Conservation (phyloP, 2,329 filamentous ascomycete species). For the Aspergillus aculeatinus region DNA sequence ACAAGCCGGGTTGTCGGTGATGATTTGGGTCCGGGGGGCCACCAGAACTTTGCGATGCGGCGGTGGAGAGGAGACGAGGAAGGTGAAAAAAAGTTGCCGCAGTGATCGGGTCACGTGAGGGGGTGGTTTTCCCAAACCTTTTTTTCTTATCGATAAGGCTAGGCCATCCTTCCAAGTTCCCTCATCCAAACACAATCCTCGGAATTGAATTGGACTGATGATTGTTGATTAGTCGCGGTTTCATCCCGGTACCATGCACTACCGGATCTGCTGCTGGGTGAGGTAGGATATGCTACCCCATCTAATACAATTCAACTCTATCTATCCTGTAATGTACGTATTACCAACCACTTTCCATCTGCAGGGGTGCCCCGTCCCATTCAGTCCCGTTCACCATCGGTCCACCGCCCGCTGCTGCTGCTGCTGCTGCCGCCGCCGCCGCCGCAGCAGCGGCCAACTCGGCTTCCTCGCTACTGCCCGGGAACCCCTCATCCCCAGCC, state of each 20-base stretch:
- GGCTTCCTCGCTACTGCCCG: constrained; percentile 28
- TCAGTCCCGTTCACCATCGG: constrained; percentile 34
- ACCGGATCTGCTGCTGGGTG: background rate
- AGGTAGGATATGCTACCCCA: no score
- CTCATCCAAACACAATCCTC: background rate
- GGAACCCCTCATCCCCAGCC: constrained; percentile 36
- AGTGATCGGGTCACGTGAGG: constrained; percentile 27
- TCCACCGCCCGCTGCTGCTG: constrained; percentile 11
- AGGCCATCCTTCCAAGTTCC: no score
- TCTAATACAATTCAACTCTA: no score
- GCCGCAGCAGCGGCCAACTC: constrained; percentile 25
- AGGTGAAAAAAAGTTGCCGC: constrained; percentile 31
- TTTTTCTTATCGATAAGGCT: constrained; percentile 32
- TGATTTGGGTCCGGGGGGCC: background rate
- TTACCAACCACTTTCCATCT: constrained; percentile 35
- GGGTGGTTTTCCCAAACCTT: no score
- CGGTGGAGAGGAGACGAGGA: constrained; percentile 16
- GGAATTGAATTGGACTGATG: background rate
- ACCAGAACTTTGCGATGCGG: background rate
- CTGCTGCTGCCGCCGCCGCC: background rate
- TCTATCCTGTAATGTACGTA: background rate
- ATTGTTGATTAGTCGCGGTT: no score
- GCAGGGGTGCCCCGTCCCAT: constrained; percentile 38
- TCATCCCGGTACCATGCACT: background rate
- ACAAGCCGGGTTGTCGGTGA: constrained; percentile 20